Base-by-base conservation (phyloP, 139 green algal genomes). In the Diplosphaera chodatii region DNA sequence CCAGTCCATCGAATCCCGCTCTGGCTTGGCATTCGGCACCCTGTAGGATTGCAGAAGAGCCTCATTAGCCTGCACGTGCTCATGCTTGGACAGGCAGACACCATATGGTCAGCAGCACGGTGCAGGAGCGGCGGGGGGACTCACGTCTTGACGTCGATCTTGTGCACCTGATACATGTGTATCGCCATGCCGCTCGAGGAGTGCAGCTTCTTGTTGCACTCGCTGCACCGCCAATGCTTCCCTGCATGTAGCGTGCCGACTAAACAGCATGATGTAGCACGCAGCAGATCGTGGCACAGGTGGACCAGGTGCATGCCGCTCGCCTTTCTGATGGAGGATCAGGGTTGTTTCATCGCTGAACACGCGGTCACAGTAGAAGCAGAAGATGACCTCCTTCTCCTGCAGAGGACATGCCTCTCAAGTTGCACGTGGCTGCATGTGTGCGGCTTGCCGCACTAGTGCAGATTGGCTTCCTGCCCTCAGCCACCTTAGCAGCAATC, bases 141-240 rank as follows among this genome's bases (percentile, higher is more conserved):
- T 84, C 40, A 91, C 86, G 71, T 41, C 48, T 75, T 86, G 1
- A 96, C 28, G 21, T 74, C 85, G 16, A 86, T 72, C 78, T 96
- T 96, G 78, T 97, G 92, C 48, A 97, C 92, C 62, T 96, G 87
- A 65, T 92, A 82, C 30, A 84, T 86, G 75, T 98, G 93, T 25
- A 97, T 89, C 0, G 77, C 72, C 29, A 98, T 85, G 3, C 91
- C 92, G 55, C 89, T 79, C 37, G 86, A 82, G 0, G 86, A 93
- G 67, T 79, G 87, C 25, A 96, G 80, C 74, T 92, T 92, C 73
- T 89, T 91, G 72, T 89, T 78, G 78, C 91, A 96, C 20, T 78
- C 70, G 76, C 27, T 40, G 67, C 87, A 93, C 70, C 91, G 89
- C 73, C 92, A 98, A 81, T 98, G 93, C 70, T 93, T 84, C 29